Percentiles rank a stretch among this genome's conserved stretches.
phyloP scores from a whole-genome alignment of 805 yeast species.

The Candida endomychidarum region DNA sequence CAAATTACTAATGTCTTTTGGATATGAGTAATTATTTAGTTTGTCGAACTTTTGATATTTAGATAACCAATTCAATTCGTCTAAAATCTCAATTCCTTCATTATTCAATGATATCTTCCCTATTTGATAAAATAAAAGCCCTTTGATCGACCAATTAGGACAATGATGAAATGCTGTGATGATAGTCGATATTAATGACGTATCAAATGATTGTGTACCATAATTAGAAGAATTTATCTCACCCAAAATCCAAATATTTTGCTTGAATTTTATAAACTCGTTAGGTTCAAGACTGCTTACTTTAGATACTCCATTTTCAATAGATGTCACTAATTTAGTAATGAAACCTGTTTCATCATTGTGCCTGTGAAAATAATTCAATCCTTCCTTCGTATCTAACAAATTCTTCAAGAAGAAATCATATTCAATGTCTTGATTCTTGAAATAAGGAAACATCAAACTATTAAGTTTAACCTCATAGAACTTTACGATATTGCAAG shows the following conservation, averaged over 20 bases:
- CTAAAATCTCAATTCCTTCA: conserved; percentile 83
- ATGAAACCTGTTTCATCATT: conserved; percentile 11
- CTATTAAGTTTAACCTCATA: conserved; percentile 42
- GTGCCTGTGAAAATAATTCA: conserved; percentile 45
- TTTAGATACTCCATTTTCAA: conserved; percentile 3
- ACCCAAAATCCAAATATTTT: conserved; percentile 85
- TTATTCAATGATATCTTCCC: conserved; percentile 71
- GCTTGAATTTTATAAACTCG: conserved; percentile 47
- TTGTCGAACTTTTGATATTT: conserved; percentile 11
- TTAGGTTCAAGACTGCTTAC: neutral
- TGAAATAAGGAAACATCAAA: conserved; percentile 26
- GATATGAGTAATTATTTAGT: conserved; percentile 22
- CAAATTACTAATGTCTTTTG: conserved; percentile 13
- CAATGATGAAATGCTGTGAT: conserved; percentile 36
- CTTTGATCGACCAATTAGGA: conserved; percentile 58
- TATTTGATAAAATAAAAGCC: conserved; percentile 73
- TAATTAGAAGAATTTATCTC: conserved; percentile 69
- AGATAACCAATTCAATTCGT: conserved; percentile 70
- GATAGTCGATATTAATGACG: conserved; percentile 32
- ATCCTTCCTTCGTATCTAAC: conserved; percentile 79
- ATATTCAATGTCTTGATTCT: conserved; percentile 2
- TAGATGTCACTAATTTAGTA: conserved; percentile 9
- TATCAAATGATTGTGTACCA: conserved; percentile 55
- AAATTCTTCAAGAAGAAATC: conserved; percentile 67
- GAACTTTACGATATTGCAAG: conserved; percentile 46